These are phyloP conservation scores for Blastobotrys petasosporus DNA, from an alignment of 1,139 yeast genomes.

Conservation along the genomic window DNA sequence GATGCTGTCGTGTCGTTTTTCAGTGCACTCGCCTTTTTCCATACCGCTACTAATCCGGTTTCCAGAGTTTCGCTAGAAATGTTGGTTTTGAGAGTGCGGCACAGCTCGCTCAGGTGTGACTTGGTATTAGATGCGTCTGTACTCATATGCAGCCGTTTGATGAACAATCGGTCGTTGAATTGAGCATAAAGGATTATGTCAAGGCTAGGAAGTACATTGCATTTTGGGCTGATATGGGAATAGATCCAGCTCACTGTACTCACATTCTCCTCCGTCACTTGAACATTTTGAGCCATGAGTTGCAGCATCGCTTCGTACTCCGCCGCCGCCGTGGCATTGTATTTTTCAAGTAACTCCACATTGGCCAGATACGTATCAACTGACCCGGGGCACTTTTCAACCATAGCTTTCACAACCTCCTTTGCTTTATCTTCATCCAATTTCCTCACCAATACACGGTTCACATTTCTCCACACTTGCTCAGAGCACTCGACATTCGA, in stretches of 20 bases:
- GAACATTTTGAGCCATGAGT: not conserved
- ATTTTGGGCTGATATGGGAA: not conserved
- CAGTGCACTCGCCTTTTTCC: slow-evolving; percentile 1
- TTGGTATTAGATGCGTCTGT: not conserved
- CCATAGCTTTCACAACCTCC: not conserved
- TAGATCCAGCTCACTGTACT: slow-evolving; percentile 1
- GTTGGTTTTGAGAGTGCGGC: not conserved
- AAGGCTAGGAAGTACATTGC: slow-evolving; percentile 2
- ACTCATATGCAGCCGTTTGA: slow-evolving; percentile 5
- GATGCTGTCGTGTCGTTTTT: not conserved
- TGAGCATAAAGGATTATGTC: not conserved
- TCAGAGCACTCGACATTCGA: slow-evolving; percentile 3
- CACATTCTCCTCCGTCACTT: not conserved
- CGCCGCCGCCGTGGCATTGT: not conserved
- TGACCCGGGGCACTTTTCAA: not conserved
- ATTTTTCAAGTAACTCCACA: not conserved
- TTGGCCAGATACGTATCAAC: slow-evolving; percentile 3
- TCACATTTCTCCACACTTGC: not conserved
- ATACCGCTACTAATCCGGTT: not conserved
- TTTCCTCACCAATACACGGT: not conserved
- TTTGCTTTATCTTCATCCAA: not conserved
- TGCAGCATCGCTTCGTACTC: not conserved
- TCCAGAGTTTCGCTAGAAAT: not conserved
- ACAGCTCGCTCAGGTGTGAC: not conserved
- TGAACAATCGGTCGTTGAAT: not conserved